Base-by-base conservation (phyloP, 257 asterid genomes). In the Solanum gandarillasii region DNA sequence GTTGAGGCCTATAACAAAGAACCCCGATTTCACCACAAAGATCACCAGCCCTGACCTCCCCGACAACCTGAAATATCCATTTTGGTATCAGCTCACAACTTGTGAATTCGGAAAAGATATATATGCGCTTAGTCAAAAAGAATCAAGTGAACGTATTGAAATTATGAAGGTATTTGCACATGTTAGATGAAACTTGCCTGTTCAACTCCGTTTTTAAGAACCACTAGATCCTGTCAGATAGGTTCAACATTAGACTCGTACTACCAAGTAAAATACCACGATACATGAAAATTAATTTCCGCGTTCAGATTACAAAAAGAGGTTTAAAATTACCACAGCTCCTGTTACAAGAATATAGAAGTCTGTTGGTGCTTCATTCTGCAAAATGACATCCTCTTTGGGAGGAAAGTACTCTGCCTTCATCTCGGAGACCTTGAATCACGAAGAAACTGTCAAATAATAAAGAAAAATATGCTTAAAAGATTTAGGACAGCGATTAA, bases 11-110 rank as follows among this genome's bases (percentile, higher is more conserved):
- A 83, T 92, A 95, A 83, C 99, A 97, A 41, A 97, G 94, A 82
- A 94, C 98, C 58, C 99, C 98, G 62, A 97, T 95, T 90, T 97
- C 99, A 73, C 99, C 99, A 88, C 96, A 94, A 25, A 93, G 90
- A 16, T 95, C 98, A 25, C 99, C 99, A 3, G 94, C 88, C 91
- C 90, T 93, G 18, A 98, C 98, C 90, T 95, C 94, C 60, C 99
- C 99, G 52, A 94, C 88, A 76, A 94, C 92, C 98, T 95, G 95
- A 62, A 92, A 71, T n/a, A 91, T 89, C 88, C 18, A 18, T 58
- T 81, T 9, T 48, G 14, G 27, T 8, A 12, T 81, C 68, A 81
- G 68, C 16, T 58, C 67, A 78, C 35, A 7, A n/a, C 83, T 38
- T 41, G 60, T 41, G 35, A 5, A 25, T 78, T 14, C 13, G 10